These are phyloP conservation scores for Blastocystis sp. DNA, from an alignment of 352 stramenopile genomes.

Conservation along the genomic window DNA sequence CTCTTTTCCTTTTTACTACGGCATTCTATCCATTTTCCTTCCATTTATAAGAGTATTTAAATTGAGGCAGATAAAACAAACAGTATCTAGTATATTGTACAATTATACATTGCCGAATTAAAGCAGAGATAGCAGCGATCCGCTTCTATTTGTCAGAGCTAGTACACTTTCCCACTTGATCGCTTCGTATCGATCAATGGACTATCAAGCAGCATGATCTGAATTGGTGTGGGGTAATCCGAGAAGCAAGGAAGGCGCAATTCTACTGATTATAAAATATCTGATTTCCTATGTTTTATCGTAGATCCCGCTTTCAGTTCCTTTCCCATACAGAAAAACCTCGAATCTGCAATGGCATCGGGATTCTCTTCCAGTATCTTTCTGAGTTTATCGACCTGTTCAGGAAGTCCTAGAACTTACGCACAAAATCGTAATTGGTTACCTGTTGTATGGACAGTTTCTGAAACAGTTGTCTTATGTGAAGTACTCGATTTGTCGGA, in stretches of 20 bases:
- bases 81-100: not conserved
- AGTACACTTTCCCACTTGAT: not conserved
- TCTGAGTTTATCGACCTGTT: not conserved
- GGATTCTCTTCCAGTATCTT: not conserved
- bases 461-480: not conserved
- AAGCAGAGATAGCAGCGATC: conserved; percentile 15
- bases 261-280: not conserved
- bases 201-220: not conserved
- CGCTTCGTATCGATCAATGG: not conserved
- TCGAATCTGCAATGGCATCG: not conserved
- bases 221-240: conserved; percentile 9
- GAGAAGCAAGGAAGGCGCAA: conserved; percentile 2
- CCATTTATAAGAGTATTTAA: not conserved
- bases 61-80: not conserved
- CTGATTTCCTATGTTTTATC: not conserved
- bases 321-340: conserved; percentile 26
- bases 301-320: not conserved
- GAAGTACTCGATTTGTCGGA: not conserved
- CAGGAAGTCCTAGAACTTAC: not conserved
- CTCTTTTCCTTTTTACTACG: not conserved
- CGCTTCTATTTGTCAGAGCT: not conserved
- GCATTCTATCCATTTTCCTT: not conserved
- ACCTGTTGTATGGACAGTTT: not conserved
- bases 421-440: not conserved
- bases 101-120: conserved; percentile 8